These are phyloP conservation scores for Castanopsis chinensis DNA, from an alignment of 306 rosid species.

Conservation along the genomic window DNA sequence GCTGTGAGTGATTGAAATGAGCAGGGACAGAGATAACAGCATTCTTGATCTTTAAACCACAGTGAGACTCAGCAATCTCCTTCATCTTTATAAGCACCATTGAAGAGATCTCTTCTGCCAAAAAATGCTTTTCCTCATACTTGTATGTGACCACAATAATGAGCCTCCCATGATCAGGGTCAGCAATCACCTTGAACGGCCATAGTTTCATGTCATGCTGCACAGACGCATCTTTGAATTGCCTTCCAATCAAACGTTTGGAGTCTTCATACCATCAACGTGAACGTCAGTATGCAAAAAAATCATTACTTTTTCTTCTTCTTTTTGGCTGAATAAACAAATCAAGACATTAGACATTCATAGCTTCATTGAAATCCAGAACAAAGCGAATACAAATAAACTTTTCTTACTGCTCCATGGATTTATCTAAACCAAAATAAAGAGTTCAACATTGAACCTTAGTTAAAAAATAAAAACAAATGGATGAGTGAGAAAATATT, in stretches of 20 bases:
- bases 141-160: constrained; percentile 36
- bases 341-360: no score
- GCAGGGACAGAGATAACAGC: constrained; percentile 48
- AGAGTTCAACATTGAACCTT: no score
- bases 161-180: constrained; percentile 32
- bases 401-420: no score
- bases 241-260: constrained; percentile 43
- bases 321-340: no score
- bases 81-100: constrained; percentile 41
- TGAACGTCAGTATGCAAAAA: no score
- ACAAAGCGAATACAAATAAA: no score
- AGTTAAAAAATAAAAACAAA: no score
- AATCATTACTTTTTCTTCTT: no score
- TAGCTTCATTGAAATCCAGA: no score
- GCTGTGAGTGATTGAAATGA: constrained; percentile 32
- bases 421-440: no score
- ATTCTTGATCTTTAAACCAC: constrained; percentile 24
- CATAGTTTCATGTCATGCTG: constrained; percentile 39
- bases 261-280: constrained; percentile 20
- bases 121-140: constrained; percentile 35
- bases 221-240: constrained; percentile 33
- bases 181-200: constrained; percentile 44
- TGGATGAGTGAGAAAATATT: no score
- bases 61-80: constrained; percentile 41
- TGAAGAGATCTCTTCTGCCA: constrained; percentile 40